These are phyloP conservation scores for Geotrichum australiense DNA, from an alignment of 1,139 yeast genomes.

Conservation along the genomic window DNA sequence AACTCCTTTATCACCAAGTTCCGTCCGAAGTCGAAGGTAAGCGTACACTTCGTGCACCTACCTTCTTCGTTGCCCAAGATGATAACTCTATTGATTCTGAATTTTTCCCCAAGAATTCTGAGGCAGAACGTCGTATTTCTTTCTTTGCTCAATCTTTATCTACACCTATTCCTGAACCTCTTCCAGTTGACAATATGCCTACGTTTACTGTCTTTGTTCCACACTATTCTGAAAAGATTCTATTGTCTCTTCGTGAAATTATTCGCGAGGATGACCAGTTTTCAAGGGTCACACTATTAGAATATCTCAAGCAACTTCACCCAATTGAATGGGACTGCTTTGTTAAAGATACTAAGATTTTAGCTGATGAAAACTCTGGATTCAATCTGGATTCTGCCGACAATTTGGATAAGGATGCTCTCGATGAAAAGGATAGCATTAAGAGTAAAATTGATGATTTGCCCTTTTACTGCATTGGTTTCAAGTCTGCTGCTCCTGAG, in stretches of 20 bases:
- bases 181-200: conserved; percentile 99
- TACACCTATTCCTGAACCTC: conserved; percentile 96
- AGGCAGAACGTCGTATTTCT: conserved; percentile 98
- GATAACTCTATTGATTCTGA: conserved; percentile 92
- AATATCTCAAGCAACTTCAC: conserved; percentile 93
- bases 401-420: conserved; percentile 46
- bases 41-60: conserved; percentile 97
- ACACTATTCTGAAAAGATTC: conserved; percentile 94
- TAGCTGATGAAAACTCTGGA: conserved; percentile 71
- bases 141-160: conserved; percentile 98
- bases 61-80: conserved; percentile 96
- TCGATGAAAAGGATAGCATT: conserved; percentile 52
- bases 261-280: conserved; percentile 98
- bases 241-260: conserved; percentile 89
- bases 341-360: conserved; percentile 95
- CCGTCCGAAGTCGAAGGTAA: conserved; percentile 91
- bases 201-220: conserved; percentile 97
- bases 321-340: conserved; percentile 99
- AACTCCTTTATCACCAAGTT: conserved; percentile 92
- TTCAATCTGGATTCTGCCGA: conserved; percentile 27
- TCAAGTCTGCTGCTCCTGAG: conserved; percentile 99
- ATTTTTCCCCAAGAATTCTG: conserved; percentile 92
- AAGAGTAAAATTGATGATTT: conserved; percentile 91
- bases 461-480: conserved; percentile 98
- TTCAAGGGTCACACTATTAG: conserved; percentile 92